A percentile compares a stretch with the other conserved stretches of the same genome.
Conservation (phyloP, 2,329 filamentous ascomycete genomes). For the Ophiosphaerella narmari region DNA sequence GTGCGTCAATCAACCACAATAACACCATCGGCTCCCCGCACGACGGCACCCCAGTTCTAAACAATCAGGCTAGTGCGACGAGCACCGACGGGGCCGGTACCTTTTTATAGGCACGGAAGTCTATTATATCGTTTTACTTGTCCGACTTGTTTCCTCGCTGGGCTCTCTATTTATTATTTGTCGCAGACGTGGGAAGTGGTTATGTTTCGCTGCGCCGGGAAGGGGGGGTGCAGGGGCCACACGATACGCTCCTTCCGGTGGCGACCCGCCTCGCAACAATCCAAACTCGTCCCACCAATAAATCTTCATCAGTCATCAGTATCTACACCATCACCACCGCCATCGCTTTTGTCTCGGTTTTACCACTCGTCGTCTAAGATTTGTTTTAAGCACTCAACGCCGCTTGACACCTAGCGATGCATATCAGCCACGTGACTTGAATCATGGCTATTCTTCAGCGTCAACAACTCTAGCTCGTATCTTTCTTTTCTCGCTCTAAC, state of each 20-base stretch:
- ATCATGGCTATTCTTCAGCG: too few species aligned
- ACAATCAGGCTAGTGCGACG: constrained; percentile 19
- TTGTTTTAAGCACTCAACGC: too few species aligned
- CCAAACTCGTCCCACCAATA: background rate
- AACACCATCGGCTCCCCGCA: constrained; percentile 38
- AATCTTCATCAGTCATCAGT: too few species aligned
- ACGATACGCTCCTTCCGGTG: background rate
- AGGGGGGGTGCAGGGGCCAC: background rate
- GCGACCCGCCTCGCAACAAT: background rate
- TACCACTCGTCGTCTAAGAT: too few species aligned
- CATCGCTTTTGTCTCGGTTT: too few species aligned
- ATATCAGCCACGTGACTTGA: too few species aligned
- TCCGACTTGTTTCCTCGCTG: background rate
- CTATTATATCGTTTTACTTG: background rate
- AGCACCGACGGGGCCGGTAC: constrained; percentile 32
- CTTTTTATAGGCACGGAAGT: constrained; percentile 16
- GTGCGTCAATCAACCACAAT: constrained; percentile 3
- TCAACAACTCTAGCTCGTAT: too few species aligned
- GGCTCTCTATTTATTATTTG: too few species aligned
- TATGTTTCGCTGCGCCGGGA: background rate
- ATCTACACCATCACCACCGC: too few species aligned
- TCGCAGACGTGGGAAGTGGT: background rate
- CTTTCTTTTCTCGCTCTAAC: too few species aligned
- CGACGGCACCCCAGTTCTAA: constrained; percentile 28
- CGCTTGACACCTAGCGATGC: too few species aligned